Percentiles rank a stretch among this genome's conserved stretches.
Conservation (phyloP, 768 basidiomycete species). For the Tubosaeta sp. region DNA sequence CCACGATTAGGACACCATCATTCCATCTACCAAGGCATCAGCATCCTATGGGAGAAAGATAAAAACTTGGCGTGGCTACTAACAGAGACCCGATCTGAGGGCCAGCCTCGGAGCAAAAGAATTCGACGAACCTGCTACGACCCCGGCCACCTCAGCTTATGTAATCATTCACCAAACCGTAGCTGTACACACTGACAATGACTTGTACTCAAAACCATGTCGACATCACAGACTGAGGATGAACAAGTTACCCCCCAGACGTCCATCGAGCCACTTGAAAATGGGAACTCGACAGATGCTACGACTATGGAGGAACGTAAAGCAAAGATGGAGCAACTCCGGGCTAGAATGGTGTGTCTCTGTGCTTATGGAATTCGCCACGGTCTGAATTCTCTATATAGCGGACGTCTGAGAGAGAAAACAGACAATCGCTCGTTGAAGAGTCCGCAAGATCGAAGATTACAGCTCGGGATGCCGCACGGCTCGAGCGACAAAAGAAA, state of each 20-base stretch:
- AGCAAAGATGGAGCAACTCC: constrained; percentile 70
- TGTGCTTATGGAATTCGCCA: neutral
- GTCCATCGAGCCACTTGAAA: constrained; percentile 21
- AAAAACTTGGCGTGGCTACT: too few relatives aligned
- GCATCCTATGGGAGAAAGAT: too few relatives aligned
- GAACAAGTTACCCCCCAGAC: neutral
- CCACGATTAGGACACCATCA: too few relatives aligned
- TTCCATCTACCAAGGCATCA: too few relatives aligned
- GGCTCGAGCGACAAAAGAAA: constrained; percentile 86
- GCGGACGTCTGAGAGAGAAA: constrained; percentile 76
- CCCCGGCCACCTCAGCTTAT: too few relatives aligned
- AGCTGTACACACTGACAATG: neutral
- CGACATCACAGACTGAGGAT: constrained; percentile 1
- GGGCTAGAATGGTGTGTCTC: constrained; percentile 66
- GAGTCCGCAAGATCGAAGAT: constrained; percentile 78
- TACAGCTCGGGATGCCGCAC: constrained; percentile 72
- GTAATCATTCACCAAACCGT: constrained; percentile 3
- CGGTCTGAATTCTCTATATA: constrained; percentile 25
- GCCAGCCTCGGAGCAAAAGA: too few relatives aligned
- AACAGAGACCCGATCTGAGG: too few relatives aligned
- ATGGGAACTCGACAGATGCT: constrained; percentile 12
- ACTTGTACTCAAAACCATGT: constrained; percentile 10
- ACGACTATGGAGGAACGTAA: constrained; percentile 68
- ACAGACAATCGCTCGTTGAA: constrained; percentile 80
- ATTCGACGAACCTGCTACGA: too few relatives aligned